Evolutionary conservation across 1,284 basidiomycete genomes (phyloP), one percentile per base, ranked within the genome.

Genomic region (Flammula alnicola): DNA sequence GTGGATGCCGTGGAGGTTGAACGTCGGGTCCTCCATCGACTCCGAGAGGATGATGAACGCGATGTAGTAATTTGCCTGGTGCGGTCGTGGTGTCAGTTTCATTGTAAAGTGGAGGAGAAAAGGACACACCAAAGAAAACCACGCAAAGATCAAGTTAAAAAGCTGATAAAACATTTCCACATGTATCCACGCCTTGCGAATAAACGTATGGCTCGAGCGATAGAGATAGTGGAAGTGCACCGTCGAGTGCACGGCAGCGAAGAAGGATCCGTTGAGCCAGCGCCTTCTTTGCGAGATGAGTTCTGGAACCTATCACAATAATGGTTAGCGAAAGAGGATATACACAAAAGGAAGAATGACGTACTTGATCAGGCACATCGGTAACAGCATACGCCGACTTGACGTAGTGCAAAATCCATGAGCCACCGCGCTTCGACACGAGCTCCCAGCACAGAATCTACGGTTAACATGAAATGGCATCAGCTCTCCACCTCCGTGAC

Each of bases 261-360:
- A 96, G 81, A 98, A 98, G 5, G 93, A 95, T 4, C 96, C 96
- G 65, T 98, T 99, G 31, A 98, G 79, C 96, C 96, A 97, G 44
- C 95, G 86, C 46, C 95, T 81, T 48, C 95, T 86, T 66, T 97
- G 95, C 0, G 91, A 93, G 60, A 97, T 94, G 47, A 97, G 72
- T 66, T 96, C 94, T 0, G 93, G 89, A 4, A 94, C 84, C 78
- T 86, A 30, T 5, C 9, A 44, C 4, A 20, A 9, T 27, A 9
- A 36, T n/a, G 19, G 11, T 9, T 23, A 14, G 22, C 3, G 10
- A 26, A 14, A 17, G 20, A 12, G 16, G 17, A 16, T 14, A 9
- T 17, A 10, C 25, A 11, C 17, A 26, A 5, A 8, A 16, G n/a
- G 22, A 38, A 35, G 19, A 39, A 12, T 27, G 17, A 45, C 39